Evolutionary conservation across 306 rosid species (phyloP), one percentile per base, ranked within the genome.

Genomic region (Benincasa hispida): DNA sequence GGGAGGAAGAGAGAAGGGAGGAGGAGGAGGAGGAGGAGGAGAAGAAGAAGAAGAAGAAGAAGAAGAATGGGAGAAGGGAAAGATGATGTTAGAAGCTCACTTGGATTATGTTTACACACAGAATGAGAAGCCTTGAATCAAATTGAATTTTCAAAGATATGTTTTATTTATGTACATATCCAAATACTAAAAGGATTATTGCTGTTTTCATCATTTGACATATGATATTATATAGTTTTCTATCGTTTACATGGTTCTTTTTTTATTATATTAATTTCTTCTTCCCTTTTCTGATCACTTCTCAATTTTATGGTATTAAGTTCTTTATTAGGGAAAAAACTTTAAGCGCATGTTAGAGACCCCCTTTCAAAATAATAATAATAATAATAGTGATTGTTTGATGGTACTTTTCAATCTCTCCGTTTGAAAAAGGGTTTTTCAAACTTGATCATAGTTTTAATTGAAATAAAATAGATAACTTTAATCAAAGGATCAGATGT

Each of bases 61-160:
- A 55, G 93, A 83, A 63, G 86, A 66, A 35, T 83, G 89, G 75
- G 61, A 5, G n/a, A 75, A 66, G 68, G 85, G 90, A 76, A 92
- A 91, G 84, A 86, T 90, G 89, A 80, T 82, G 74, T 82, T 79
- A 39, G 89, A 92, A 63, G 92, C 90, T 8, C 96, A 92, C 82
- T 85, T 92, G 88, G 98, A 92, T 81, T 92, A 92, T 83, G 91
- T 92, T 69, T 89, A 92, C 80, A 92, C 96, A 45, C 92, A 92
- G 62, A 77, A 86, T 69, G 86, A 73, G 42, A 81, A 83, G 75
- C 96, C 92, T 63, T 89, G 84, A 74, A 72, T 24, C 57, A 0
- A 21, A 42, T 42, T 24, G 1, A 35, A 66, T n/a, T 66, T 37
- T 35, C 47, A 37, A 66, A 41, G 10, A 67, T 22, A 67, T 67